Percentiles rank a stretch among this genome's conserved stretches.
These are phyloP conservation scores for Neurospora sp. DNA, from an alignment of 495 filamentous ascomycete species.

Conservation along the genomic window DNA sequence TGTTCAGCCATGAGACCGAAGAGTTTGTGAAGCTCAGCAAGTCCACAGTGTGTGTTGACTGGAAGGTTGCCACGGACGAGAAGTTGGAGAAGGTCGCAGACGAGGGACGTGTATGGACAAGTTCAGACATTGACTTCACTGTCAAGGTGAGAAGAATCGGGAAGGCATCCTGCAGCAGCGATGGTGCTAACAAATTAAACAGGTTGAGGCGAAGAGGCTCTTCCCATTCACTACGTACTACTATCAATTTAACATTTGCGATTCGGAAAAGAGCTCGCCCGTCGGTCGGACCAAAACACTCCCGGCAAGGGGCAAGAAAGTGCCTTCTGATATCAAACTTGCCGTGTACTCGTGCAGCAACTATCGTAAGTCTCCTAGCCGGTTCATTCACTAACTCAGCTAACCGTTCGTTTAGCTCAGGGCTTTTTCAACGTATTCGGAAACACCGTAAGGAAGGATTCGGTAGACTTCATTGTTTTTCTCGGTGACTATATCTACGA, in stretches of 20 bases:
- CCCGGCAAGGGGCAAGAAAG: constrained; percentile 30
- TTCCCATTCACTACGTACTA: constrained; percentile 52
- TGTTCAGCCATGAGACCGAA: constrained; percentile 47
- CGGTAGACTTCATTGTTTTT: constrained; percentile 55
- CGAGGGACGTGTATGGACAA: constrained; percentile 44
- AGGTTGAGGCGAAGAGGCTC: constrained; percentile 51
- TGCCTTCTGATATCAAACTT: constrained; percentile 31
- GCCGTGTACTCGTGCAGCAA: constrained; percentile 50
- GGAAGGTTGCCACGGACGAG: constrained; percentile 30
- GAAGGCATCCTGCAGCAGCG: not conserved
- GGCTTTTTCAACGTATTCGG: constrained; percentile 56
- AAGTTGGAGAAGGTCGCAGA: constrained; percentile 17
- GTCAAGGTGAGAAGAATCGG: constrained; percentile 38
- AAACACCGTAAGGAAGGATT: constrained; percentile 55
- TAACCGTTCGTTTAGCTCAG: constrained; percentile 17
- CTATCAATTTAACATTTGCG: constrained; percentile 48
- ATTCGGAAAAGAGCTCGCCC: constrained; percentile 32
- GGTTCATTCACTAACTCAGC: not conserved
- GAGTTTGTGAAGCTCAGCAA: constrained; percentile 31
- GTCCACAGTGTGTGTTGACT: constrained; percentile 51
- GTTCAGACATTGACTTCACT: constrained; percentile 59
- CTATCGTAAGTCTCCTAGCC: constrained; percentile 31
- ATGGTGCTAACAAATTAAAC: constrained; percentile 1
- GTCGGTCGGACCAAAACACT: constrained; percentile 47
- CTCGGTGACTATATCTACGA: constrained; percentile 66